Percentiles rank a stretch among this genome's conserved stretches.
Conservation (phyloP, 768 basidiomycete species). For the Kwoniella sp. region DNA sequence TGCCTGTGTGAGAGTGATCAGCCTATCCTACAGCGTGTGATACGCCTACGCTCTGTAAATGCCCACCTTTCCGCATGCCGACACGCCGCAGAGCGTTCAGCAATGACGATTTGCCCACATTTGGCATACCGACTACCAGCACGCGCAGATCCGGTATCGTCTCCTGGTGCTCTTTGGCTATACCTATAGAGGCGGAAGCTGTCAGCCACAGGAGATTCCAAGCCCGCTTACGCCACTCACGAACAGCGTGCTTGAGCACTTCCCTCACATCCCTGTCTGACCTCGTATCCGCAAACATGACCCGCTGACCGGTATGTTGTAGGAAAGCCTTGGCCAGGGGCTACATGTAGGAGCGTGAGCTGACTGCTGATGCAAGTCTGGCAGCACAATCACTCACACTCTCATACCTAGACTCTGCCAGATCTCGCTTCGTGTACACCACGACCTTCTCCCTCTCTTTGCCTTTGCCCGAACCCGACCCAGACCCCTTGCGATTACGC, state of each 20-base stretch:
- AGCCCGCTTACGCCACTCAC: constrained; percentile 33
- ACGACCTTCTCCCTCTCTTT: constrained; percentile 71
- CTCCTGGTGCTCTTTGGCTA: constrained; percentile 66
- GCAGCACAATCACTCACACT: constrained; percentile 57
- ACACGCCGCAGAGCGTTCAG: constrained; percentile 86
- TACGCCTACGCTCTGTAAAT: no score
- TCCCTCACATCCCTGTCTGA: constrained; percentile 46
- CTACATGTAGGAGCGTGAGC: constrained; percentile 23
- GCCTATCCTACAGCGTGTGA: no score
- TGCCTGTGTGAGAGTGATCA: constrained; percentile 59
- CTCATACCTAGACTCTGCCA: constrained; percentile 82
- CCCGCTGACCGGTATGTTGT: constrained; percentile 46
- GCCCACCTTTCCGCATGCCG: constrained; percentile 81
- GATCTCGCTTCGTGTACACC: constrained; percentile 87
- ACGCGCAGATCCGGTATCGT: constrained; percentile 65
- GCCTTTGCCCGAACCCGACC: constrained; percentile 31
- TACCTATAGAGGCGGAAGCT: constrained; percentile 53
- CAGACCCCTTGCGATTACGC: constrained; percentile 27
- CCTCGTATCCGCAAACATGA: constrained; percentile 52
- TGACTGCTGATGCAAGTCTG: constrained; percentile 64
- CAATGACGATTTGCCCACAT: constrained; percentile 92
- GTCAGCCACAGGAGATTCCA: background rate
- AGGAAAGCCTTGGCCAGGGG: constrained; percentile 50
- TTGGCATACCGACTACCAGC: constrained; percentile 91
- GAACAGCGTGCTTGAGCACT: constrained; percentile 48